These are phyloP conservation scores for Cucurbita ficifolia DNA, from an alignment of 306 rosid genomes.

Conservation along the genomic window DNA sequence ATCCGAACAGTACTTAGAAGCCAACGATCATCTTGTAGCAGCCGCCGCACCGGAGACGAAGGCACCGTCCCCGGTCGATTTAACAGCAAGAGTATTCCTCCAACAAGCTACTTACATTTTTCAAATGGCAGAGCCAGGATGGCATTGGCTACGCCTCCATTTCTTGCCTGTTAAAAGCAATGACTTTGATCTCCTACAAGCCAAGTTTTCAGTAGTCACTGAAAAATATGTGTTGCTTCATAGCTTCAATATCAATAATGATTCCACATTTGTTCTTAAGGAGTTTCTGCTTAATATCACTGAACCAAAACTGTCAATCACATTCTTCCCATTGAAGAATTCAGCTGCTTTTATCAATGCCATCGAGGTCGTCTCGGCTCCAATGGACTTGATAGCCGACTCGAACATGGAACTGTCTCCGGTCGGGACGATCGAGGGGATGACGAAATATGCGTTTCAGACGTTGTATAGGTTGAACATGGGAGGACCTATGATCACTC, in stretches of 20 bases:
- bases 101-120: constrained; percentile 42
- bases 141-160: constrained; percentile 53
- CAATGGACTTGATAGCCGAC: constrained; percentile 16
- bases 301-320: constrained; percentile 27
- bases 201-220: constrained; percentile 39
- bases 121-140: constrained; percentile 36
- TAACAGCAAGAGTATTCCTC: constrained; percentile 46
- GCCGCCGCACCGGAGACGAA: constrained; percentile 4
- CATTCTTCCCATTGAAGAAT: constrained; percentile 26
- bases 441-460: constrained; percentile 16
- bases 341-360: constrained; percentile 26
- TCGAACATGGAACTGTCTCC: constrained; percentile 16
- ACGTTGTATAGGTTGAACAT: constrained; percentile 18
- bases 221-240: constrained; percentile 39
- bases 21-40: constrained; percentile 39
- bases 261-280: constrained; percentile 25
- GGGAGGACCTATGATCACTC: constrained; percentile 31
- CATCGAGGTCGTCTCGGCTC: constrained; percentile 36
- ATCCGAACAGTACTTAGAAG: constrained; percentile 28
- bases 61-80: constrained; percentile 30
- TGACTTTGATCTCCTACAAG: constrained; percentile 30
- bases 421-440: constrained; percentile 4
- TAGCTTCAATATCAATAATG: constrained; percentile 32
- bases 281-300: constrained; percentile 29
- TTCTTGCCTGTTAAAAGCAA: constrained; percentile 29